A percentile compares a stretch with the other conserved stretches of the same genome.
Conservation (phyloP, 2,329 filamentous ascomycete species). For the Geosmithia morbida region DNA sequence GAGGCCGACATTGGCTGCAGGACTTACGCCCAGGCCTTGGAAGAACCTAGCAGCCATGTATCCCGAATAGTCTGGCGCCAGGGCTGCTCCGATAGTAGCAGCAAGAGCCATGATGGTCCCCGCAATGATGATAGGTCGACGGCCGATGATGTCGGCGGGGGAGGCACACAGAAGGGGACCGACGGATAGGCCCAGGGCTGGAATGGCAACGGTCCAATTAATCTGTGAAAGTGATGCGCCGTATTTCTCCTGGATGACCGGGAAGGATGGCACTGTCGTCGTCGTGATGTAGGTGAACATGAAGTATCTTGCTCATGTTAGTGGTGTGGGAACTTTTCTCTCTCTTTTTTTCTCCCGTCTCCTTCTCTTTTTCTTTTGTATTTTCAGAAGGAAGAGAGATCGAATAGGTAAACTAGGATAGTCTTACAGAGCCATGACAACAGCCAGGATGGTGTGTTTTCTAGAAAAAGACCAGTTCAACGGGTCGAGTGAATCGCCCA, state of each 20-base stretch:
- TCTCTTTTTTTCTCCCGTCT: too few species aligned
- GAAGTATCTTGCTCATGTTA: constrained; percentile 26
- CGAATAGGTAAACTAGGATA: neutral
- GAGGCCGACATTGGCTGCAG: constrained; percentile 38
- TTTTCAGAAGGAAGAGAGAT: neutral
- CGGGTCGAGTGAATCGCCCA: constrained; percentile 32
- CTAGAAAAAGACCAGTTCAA: constrained; percentile 33
- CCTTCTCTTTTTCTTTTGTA: neutral
- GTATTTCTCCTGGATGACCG: constrained; percentile 30
- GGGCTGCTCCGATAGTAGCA: constrained; percentile 16
- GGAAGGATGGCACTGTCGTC: constrained; percentile 38
- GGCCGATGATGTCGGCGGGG: constrained; percentile 32
- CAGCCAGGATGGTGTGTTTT: constrained; percentile 32
- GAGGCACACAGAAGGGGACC: constrained; percentile 36
- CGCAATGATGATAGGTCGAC: constrained; percentile 31
- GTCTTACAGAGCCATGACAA: constrained; percentile 36
- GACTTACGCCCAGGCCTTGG: constrained; percentile 39
- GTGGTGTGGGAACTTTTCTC: neutral
- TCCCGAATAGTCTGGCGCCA: constrained; percentile 21
- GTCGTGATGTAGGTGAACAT: constrained; percentile 45
- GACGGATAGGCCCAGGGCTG: constrained; percentile 30
- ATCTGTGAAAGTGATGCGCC: constrained; percentile 27
- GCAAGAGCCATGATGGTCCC: constrained; percentile 18
- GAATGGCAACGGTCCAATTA: constrained; percentile 40
- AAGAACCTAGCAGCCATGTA: constrained; percentile 47